These are phyloP conservation scores for Boletellus sp. DNA, from an alignment of 768 basidiomycete species.

Conservation along the genomic window DNA sequence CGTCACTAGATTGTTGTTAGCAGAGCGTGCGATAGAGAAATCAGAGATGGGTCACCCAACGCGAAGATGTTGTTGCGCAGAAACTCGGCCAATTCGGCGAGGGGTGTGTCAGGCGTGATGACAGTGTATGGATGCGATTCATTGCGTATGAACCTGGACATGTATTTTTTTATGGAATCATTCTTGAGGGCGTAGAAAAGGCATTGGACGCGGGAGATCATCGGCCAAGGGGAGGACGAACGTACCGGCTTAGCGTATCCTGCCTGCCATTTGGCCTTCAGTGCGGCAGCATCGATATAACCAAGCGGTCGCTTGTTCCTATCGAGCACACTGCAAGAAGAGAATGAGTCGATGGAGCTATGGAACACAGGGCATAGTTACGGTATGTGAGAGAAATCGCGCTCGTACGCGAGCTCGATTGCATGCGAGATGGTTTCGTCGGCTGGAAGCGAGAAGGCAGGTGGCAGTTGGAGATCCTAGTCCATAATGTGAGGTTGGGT, in stretches of 20 bases:
- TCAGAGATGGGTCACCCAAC: slow-evolving; percentile 48
- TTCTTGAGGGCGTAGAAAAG: slow-evolving; percentile 36
- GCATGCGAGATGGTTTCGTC: slow-evolving; percentile 71
- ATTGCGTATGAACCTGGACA: slow-evolving; percentile 71
- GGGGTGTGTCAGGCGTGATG: slow-evolving; percentile 76
- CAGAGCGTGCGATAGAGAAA: neutral
- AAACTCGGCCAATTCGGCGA: slow-evolving; percentile 81
- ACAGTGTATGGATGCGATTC: slow-evolving; percentile 65
- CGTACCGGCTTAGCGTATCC: slow-evolving; percentile 68
- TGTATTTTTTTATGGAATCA: slow-evolving; percentile 67
- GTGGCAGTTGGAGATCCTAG: slow-evolving; percentile 71
- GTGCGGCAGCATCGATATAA: slow-evolving; percentile 71
- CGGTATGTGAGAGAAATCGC: slow-evolving; percentile 95
- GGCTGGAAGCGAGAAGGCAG: slow-evolving; percentile 78
- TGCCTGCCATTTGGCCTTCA: slow-evolving; percentile 79
- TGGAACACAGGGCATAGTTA: slow-evolving; percentile 31
- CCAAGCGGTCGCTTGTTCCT: slow-evolving; percentile 71
- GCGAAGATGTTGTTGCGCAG: slow-evolving; percentile 71
- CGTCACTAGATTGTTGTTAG: slow-evolving; percentile 56
- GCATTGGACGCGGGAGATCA: neutral
- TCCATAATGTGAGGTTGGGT: slow-evolving; percentile 1
- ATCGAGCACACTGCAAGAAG: slow-evolving; percentile 62
- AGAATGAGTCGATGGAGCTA: neutral
- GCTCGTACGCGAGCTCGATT: slow-evolving; percentile 85
- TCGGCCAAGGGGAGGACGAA: slow-evolving; percentile 1